Evolutionary conservation across 1,139 yeast genomes (phyloP), one percentile per base, ranked within the genome.

Genomic region (Candida buenavistaensis): DNA sequence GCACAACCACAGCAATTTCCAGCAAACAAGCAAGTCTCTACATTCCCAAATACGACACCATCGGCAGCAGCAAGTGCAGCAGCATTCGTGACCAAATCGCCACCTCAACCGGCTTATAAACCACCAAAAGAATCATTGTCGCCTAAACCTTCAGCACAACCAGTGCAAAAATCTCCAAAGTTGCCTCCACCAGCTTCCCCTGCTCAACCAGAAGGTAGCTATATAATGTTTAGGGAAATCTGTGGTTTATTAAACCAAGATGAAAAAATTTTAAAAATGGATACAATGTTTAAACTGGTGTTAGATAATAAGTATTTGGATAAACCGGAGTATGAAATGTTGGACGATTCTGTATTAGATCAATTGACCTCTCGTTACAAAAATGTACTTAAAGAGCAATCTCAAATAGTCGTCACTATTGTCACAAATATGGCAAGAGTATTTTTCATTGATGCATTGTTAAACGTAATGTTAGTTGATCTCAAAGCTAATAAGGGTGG

Each of bases 401-500:
- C 69, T 27, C 58, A 54, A 26, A 65, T 72, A 3, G 72, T 68
- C 19, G 57, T 72, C 1, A 62, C 77, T 9, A 78, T 77, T 15
- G 67, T 79, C 9, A 75, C 80, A 35, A 67, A 66, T 43, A 50
- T 52, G 44, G 75, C 76, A 4, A 46, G 75, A 37, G 70, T 69
- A 0, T 69, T 71, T 37, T 66, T 71, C 38, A 59, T 69, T 24
- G 72, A 67, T 40, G 54, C 59, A 2, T 34, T 47, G 1, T 50
- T 68, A 24, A 60, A 65, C 36, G 75, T 69, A 3, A 64, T 64
- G 59, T 42, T 68, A 46, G 64, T 70, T 10, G 75, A 70, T 43
- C 57, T 69, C 41, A 68, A 66, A 36, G 72, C 72, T 50, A 59
- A 78, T 72, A 41, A 81, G 62, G 72, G 79, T 47, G 52, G 60